Percentiles rank a stretch among this genome's conserved stretches.
phyloP scores from a whole-genome alignment of 345 rosid genomes.

The Melaleuca alternifolia region DNA sequence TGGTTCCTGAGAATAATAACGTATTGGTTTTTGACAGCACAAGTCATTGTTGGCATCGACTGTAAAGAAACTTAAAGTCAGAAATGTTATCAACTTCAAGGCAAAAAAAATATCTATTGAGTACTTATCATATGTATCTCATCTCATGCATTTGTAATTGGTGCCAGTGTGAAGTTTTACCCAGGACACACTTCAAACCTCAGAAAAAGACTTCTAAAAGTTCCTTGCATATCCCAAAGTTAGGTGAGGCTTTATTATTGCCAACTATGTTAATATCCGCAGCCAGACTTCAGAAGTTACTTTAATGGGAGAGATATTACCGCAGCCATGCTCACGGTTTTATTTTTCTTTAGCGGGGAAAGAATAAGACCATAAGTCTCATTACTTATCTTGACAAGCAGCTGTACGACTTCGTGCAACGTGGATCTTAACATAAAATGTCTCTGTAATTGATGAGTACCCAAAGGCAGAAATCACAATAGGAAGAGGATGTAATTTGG shows the following conservation, averaged over 20 bases:
- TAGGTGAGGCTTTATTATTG: neutral
- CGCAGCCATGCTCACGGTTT: neutral
- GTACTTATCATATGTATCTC: neutral
- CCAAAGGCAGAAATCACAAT: neutral
- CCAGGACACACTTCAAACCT: neutral
- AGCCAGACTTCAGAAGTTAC: neutral
- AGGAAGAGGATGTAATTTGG: neutral
- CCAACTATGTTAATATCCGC: neutral
- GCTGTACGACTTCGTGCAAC: neutral
- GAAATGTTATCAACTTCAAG: neutral
- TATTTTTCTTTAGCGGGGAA: neutral
- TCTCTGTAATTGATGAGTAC: neutral
- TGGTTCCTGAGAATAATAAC: neutral
- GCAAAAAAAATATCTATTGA: neutral
- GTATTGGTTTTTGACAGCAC: neutral
- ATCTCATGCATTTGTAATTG: neutral
- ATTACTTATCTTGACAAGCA: neutral
- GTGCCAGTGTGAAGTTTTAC: neutral
- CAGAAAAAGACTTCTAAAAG: neutral
- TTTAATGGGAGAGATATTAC: neutral
- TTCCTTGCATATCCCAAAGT: neutral
- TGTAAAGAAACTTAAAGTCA: neutral
- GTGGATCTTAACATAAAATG: neutral
- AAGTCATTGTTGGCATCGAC: neutral
- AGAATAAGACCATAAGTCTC: neutral